Evolutionary conservation across 805 yeast species (phyloP).

Genomic region (Wickerhamiella bombiphila): DNA sequence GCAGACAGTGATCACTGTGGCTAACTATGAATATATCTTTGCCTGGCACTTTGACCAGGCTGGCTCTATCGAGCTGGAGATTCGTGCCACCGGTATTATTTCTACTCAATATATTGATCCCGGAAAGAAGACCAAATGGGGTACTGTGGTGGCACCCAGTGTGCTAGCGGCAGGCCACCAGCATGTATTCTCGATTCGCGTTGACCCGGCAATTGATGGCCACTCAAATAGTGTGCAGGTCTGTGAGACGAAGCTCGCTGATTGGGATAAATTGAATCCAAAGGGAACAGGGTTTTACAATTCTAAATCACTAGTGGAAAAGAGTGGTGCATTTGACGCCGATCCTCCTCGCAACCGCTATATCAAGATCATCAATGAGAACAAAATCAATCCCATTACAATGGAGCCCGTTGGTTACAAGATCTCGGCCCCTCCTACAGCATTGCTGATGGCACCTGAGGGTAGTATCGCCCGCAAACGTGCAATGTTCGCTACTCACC

Average conservation of each 20-base stretch:
- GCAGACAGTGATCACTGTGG: constrained; percentile 72
- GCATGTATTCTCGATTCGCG: constrained; percentile 64
- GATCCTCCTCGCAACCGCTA: constrained; percentile 63
- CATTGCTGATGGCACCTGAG: constrained; percentile 54
- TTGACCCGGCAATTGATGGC: constrained; percentile 74
- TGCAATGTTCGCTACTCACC: constrained; percentile 63
- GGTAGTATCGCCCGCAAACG: constrained; percentile 53
- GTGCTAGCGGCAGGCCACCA: constrained; percentile 77
- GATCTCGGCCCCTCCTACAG: constrained; percentile 57
- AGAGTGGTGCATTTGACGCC: constrained; percentile 57
- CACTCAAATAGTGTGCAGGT: constrained; percentile 58
- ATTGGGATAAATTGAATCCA: constrained; percentile 41
- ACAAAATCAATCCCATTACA: constrained; percentile 51
- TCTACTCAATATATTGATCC: constrained; percentile 76
- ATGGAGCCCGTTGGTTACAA: constrained; percentile 65
- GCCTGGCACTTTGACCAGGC: constrained; percentile 63
- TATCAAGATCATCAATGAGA: constrained; percentile 62
- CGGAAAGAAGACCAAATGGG: constrained; percentile 49
- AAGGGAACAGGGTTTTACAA: constrained; percentile 57
- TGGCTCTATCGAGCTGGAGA: constrained; percentile 63
- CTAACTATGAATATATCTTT: constrained; percentile 67
- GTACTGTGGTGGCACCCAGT: constrained; percentile 65
- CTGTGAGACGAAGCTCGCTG: constrained; percentile 55
- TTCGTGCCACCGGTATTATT: constrained; percentile 74
- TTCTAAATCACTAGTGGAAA: constrained; percentile 49